Evolutionary conservation across 2,329 filamentous ascomycete species (phyloP).

Genomic region (Penicillium glabrum): DNA sequence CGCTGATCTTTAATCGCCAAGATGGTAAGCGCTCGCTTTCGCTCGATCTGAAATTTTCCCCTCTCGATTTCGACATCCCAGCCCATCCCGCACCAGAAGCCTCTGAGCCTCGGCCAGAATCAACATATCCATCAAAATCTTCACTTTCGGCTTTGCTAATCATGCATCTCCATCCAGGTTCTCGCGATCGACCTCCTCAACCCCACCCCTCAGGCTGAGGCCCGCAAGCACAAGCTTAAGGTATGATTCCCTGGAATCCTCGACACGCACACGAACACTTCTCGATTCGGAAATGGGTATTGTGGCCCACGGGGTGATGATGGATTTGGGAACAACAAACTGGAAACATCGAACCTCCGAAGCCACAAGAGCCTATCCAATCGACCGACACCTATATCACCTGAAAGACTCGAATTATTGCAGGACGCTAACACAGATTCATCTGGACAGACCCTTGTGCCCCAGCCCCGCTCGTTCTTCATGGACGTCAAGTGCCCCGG

Average conservation of each 20-base stretch:
- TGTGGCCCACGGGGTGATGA: not conserved
- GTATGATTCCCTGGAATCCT: constrained; percentile 54
- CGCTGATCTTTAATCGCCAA: constrained; percentile 46
- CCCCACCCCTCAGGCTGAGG: constrained; percentile 95
- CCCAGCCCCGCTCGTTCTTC: constrained; percentile 98
- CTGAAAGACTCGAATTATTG: not conserved
- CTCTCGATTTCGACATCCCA: not conserved
- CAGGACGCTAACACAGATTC: not conserved
- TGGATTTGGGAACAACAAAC: not conserved
- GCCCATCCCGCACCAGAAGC: not conserved
- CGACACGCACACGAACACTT: constrained; percentile 8
- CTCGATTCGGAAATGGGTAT: constrained; percentile 1
- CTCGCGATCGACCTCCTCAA: constrained; percentile 99
- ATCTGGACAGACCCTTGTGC: constrained; percentile 76
- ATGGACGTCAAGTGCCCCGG: constrained; percentile 99
- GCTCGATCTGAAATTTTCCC: not conserved
- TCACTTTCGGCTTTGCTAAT: not conserved
- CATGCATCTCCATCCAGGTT: constrained; percentile 66
- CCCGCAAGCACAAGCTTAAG: constrained; percentile 99
- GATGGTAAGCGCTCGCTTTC: constrained; percentile 37
- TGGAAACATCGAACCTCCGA: not conserved
- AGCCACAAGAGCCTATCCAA: not conserved
- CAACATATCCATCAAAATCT: not conserved
- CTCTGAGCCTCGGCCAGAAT: not conserved
- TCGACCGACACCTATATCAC: not conserved